Evolutionary conservation across 305 asterid species (phyloP).

Genomic region (Solanum hybrid): DNA sequence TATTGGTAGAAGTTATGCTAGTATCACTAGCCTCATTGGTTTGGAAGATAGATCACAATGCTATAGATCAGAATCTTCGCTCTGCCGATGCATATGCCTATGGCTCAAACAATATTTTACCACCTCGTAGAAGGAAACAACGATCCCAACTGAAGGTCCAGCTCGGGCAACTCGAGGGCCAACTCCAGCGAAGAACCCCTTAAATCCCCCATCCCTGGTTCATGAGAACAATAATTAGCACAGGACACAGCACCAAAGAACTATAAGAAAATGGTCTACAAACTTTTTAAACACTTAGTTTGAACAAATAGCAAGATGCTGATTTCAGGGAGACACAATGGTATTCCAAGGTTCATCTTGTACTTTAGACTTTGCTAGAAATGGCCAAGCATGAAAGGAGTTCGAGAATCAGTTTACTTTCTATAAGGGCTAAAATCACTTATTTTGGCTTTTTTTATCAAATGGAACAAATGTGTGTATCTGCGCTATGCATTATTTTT

Average conservation of each 20-base stretch:
- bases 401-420: background rate
- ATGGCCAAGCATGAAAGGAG: background rate
- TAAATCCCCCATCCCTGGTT: constrained; percentile 65
- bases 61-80: background rate
- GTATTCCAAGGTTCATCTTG: background rate
- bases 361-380: background rate
- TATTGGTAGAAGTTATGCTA: background rate
- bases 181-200: constrained; percentile 58
- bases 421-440: background rate
- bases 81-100: constrained; percentile 14
- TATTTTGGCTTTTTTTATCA: background rate
- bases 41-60: background rate
- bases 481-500: background rate
- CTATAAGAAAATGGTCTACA: background rate
- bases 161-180: constrained; percentile 72
- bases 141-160: constrained; percentile 84
- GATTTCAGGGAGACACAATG: background rate
- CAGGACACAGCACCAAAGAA: background rate
- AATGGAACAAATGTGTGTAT: background rate
- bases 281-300: background rate
- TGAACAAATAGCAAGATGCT: background rate
- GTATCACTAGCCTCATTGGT: background rate
- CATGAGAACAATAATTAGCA: constrained; percentile 3
- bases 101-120: constrained; percentile 49
- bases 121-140: constrained; percentile 73